Conservation (phyloP, 2,329 filamentous ascomycete genomes). For the Colletotrichum salicis region DNA sequence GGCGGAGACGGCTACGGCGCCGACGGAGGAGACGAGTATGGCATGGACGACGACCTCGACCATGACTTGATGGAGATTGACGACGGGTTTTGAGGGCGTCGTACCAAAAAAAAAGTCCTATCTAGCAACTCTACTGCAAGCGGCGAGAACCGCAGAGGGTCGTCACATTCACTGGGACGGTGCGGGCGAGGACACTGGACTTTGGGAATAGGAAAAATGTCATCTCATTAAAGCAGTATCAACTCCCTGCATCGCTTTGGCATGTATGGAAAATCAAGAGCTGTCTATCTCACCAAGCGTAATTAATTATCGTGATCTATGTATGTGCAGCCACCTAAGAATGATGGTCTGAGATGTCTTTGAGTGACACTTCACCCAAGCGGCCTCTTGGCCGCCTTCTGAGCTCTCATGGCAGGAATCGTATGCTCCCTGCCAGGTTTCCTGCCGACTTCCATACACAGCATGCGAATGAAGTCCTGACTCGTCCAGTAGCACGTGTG, state of each 20-base stretch:
- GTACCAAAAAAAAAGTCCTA: neutral
- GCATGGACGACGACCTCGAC: constrained; percentile 63
- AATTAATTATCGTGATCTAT: neutral
- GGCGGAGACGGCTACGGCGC: constrained; percentile 40
- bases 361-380: neutral
- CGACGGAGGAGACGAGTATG: constrained; percentile 55
- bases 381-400: constrained; percentile 58
- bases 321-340: neutral
- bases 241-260: no score
- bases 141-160: no score
- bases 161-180: no score
- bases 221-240: no score
- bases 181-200: no score
- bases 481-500: constrained; percentile 95
- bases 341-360: neutral
- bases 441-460: constrained; percentile 88
- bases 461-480: constrained; percentile 86
- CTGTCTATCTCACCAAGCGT: neutral
- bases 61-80: constrained; percentile 66
- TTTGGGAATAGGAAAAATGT: no score
- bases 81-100: constrained; percentile 39
- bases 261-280: neutral
- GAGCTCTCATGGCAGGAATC: constrained; percentile 67
- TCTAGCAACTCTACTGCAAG: no score
- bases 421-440: constrained; percentile 72